Evolutionary conservation across 1,139 yeast species (phyloP), one percentile per base, ranked within the genome.

Genomic region (Blastobotrys capitulatus): DNA sequence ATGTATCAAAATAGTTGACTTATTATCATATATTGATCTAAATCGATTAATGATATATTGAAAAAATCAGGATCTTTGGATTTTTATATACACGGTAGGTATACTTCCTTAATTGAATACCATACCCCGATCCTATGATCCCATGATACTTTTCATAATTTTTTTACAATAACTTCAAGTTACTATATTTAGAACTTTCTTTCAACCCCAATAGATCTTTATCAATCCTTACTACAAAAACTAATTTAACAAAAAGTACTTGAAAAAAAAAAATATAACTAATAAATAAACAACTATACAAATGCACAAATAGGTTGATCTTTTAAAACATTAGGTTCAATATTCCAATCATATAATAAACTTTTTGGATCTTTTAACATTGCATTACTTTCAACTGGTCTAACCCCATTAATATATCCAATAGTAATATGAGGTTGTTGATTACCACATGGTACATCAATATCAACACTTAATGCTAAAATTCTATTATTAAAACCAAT

Each of bases 341-440:
- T 44, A 39, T 55, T 55, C 60, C 61, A 59, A 10, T 46, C 50
- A n/a, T 41, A 25, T 10, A 51, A 48, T 20, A 43, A 44, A 4
- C 55, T 44, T 4, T 38, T 40, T 2, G 48, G 25, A 18, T 48
- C 38, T 9, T 57, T 57, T 38, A 77, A 63, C 59, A 81, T 59
- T 1, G 55, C 58, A 50, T 79, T 78, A 1, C 84, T 74, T 50
- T 77, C 76, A 25, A 67, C 62, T 0, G 95, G 82, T 49, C 68
- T 72, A 5, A 78, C 72, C 0, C 72, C 72, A 0, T 70, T 60
- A 4, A 71, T 64, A 0, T 88, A 78, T 0, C 94, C 96, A 8
- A 90, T 61, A 0, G 98, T 90, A 29, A 90, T 77, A 64, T 92
- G 98, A 0, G 84, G 75, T 52, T 64, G 62, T 45, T 65, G 62